Evolutionary conservation across 2,329 filamentous ascomycete species (phyloP).

Genomic region (Beauveria australis): DNA sequence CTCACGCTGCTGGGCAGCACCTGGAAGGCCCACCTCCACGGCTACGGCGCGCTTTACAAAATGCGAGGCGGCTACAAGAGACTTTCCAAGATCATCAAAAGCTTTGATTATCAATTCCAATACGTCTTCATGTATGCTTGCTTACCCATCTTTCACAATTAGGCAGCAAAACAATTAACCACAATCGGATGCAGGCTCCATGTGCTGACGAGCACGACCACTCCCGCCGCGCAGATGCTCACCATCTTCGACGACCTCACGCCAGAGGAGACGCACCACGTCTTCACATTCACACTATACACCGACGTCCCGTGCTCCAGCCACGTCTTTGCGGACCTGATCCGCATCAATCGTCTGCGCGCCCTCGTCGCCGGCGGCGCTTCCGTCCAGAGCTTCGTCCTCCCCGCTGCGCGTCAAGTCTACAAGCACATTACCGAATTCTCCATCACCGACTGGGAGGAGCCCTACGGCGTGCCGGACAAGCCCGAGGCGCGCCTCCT

Average conservation of each 20-base stretch:
- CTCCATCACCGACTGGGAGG: neutral
- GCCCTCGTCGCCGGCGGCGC: conserved; percentile 2
- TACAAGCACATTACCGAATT: conserved; percentile 4
- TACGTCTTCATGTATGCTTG: conserved; percentile 1
- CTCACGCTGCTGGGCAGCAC: neutral
- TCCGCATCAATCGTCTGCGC: conserved; percentile 5
- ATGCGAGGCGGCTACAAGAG: conserved; percentile 5
- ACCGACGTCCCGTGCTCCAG: conserved; percentile 4
- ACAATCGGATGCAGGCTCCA: neutral
- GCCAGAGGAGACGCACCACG: neutral
- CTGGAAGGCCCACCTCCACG: conserved; percentile 7
- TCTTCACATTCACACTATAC: neutral
- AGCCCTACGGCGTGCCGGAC: conserved; percentile 2
- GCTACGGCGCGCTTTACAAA: conserved; percentile 1
- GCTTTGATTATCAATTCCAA: neutral
- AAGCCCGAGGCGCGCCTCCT: conserved; percentile 3
- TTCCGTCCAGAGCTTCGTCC: neutral
- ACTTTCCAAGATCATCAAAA: neutral
- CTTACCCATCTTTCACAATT: neutral
- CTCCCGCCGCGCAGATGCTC: neutral
- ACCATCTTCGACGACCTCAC: conserved; percentile 3
- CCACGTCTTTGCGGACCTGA: neutral
- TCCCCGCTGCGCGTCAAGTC: conserved; percentile 1
- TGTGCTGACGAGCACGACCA: conserved; percentile 4
- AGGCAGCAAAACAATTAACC: neutral